phyloP scores from a whole-genome alignment of 768 basidiomycete genomes.

The Leccinum ochraceum region DNA sequence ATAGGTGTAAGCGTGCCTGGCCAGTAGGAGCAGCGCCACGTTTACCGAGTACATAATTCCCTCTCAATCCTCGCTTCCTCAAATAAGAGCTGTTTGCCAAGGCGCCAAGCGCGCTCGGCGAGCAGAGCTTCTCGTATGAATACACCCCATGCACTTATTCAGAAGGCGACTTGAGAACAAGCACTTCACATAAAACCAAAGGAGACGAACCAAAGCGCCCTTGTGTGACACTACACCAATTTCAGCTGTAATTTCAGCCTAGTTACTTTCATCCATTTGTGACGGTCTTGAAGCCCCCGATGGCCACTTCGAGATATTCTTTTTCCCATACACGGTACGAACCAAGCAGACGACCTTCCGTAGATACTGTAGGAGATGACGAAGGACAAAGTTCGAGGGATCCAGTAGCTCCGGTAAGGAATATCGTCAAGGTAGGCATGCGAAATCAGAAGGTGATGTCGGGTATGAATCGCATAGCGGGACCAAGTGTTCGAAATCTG shows the following conservation, averaged over 20 bases:
- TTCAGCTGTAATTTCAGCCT: slow-evolving; percentile 68
- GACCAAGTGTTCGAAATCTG: slow-evolving; percentile 72
- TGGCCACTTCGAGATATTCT: slow-evolving; percentile 68
- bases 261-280: slow-evolving; percentile 63
- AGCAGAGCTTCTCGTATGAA: slow-evolving; percentile 90
- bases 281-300: slow-evolving; percentile 79
- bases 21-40: no score
- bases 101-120: slow-evolving; percentile 91
- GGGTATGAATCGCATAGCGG: slow-evolving; percentile 63
- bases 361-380: slow-evolving; percentile 71
- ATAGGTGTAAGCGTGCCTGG: no score
- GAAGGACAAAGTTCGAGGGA: slow-evolving; percentile 93
- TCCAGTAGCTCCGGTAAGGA: slow-evolving; percentile 96
- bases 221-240: slow-evolving; percentile 90
- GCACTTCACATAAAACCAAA: not conserved
- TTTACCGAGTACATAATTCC: slow-evolving; percentile 27
- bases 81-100: slow-evolving; percentile 84
- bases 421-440: slow-evolving; percentile 65
- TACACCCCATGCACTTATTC: slow-evolving; percentile 97
- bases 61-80: slow-evolving; percentile 83
- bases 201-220: slow-evolving; percentile 83
- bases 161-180: not conserved
- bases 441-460: slow-evolving; percentile 58
- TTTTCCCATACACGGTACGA: slow-evolving; percentile 88
- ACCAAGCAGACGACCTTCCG: slow-evolving; percentile 92